Evolutionary conservation across 305 asterid genomes (phyloP).

Genomic region (Fraxinus baroniana): DNA sequence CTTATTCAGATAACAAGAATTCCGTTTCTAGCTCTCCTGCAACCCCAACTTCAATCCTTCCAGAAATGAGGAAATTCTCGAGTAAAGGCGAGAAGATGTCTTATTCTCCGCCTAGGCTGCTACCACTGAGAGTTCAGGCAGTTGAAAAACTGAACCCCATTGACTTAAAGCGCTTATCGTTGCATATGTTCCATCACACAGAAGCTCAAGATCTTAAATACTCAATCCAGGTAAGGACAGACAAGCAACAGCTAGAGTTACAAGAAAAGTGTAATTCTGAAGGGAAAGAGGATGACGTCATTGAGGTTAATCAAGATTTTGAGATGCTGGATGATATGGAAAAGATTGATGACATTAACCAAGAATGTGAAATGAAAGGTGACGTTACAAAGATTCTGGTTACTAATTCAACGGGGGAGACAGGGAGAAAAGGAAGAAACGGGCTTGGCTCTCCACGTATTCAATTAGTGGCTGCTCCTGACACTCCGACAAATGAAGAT

Average conservation of each 20-base stretch:
- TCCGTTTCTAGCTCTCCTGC: constrained; percentile 56
- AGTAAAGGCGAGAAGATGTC: constrained; percentile 29
- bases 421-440: constrained; percentile 15
- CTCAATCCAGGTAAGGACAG: constrained; percentile 28
- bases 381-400: constrained; percentile 25
- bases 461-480: constrained; percentile 20
- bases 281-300: constrained; percentile 19
- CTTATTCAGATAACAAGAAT: constrained; percentile 39
- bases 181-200: constrained; percentile 63
- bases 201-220: constrained; percentile 40
- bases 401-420: constrained; percentile 21
- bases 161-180: constrained; percentile 72
- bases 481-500: constrained; percentile 5
- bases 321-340: constrained; percentile 31
- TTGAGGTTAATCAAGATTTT: constrained; percentile 28
- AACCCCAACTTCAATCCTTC: constrained; percentile 88
- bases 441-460: not conserved
- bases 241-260: not conserved
- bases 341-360: constrained; percentile 14
- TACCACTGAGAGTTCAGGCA: constrained; percentile 63
- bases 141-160: constrained; percentile 73
- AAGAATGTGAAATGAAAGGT: constrained; percentile 24
- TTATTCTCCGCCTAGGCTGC: constrained; percentile 54
- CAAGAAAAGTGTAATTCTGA: constrained; percentile 26
- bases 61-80: constrained; percentile 36